Evolutionary conservation across 75 land plant species (phyloP).

Genomic region (Pinus taeda): DNA sequence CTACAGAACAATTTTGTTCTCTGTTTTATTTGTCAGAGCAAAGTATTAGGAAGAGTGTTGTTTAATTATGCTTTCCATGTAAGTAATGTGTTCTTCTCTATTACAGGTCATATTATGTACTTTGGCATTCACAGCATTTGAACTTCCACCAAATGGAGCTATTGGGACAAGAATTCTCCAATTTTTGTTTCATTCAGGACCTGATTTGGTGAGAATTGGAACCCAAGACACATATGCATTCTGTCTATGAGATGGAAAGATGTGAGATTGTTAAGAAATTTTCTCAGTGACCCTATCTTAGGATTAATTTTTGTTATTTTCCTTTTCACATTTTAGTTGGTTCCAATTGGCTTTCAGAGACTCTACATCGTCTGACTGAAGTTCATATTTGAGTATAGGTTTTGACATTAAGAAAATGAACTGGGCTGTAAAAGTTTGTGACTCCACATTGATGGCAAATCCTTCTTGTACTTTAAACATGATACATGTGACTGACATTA

Average conservation of each 20-base stretch:
- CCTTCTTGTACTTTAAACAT: background rate
- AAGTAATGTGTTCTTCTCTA: background rate
- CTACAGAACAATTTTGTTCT: background rate
- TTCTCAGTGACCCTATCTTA: background rate
- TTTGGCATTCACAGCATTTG: constrained; percentile 97
- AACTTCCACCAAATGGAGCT: constrained; percentile 98
- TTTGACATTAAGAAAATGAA: background rate
- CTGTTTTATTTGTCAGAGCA: background rate
- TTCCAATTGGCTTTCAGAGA: too few species aligned
- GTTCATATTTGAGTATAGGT: background rate
- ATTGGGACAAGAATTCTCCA: constrained; percentile 85
- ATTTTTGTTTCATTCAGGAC: constrained; percentile 84
- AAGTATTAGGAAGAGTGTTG: background rate
- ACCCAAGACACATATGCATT: background rate
- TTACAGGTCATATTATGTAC: constrained; percentile 84
- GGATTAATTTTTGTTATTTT: background rate
- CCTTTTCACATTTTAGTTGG: too few species aligned
- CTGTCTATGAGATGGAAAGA: background rate
- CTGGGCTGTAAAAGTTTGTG: background rate
- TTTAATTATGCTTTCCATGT: constrained; percentile 2
- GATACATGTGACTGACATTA: background rate
- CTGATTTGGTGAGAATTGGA: constrained; percentile 75
- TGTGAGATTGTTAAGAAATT: background rate
- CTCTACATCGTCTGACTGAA: background rate
- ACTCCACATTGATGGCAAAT: background rate